Percentiles rank a stretch among this genome's conserved stretches.
These are phyloP conservation scores for Jacaranda copaia DNA, from an alignment of 257 asterid species.

Conservation along the genomic window DNA sequence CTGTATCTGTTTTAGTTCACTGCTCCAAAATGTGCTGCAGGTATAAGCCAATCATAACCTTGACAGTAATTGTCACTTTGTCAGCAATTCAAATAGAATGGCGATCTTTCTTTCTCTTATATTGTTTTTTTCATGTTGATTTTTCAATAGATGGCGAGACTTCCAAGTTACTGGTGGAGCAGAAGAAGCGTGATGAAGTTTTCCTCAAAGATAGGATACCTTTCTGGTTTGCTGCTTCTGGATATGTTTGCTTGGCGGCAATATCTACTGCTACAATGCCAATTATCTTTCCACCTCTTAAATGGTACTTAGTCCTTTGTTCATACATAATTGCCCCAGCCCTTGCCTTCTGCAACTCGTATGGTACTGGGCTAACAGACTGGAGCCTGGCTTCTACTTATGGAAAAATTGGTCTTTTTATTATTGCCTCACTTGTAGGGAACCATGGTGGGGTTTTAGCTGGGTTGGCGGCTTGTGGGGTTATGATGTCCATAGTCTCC, in stretches of 20 bases:
- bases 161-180: slow-evolving; percentile 60
- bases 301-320: slow-evolving; percentile 94
- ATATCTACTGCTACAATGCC: slow-evolving; percentile 83
- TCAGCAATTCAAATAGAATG: slow-evolving; percentile 1
- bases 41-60: neutral
- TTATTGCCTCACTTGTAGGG: slow-evolving; percentile 87
- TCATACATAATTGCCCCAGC: slow-evolving; percentile 93
- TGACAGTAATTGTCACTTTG: slow-evolving; percentile 4
- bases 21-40: slow-evolving; percentile 12
- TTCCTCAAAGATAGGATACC: slow-evolving; percentile 87
- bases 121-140: slow-evolving; percentile 15
- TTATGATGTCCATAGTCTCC: slow-evolving; percentile 94
- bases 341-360: slow-evolving; percentile 96
- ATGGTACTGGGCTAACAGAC: slow-evolving; percentile 94
- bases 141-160: slow-evolving; percentile 52
- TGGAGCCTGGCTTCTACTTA: slow-evolving; percentile 93
- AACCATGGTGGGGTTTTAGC: slow-evolving; percentile 86
- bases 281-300: slow-evolving; percentile 83
- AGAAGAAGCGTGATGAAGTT: slow-evolving; percentile 68
- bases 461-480: slow-evolving; percentile 94
- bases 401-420: slow-evolving; percentile 92
- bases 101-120: slow-evolving; percentile 1
- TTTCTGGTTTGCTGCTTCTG: slow-evolving; percentile 87
- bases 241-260: slow-evolving; percentile 87
- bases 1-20: no score